Base-by-base conservation (phyloP, 164 flowering plant species). In the Amborella trichopoda region DNA sequence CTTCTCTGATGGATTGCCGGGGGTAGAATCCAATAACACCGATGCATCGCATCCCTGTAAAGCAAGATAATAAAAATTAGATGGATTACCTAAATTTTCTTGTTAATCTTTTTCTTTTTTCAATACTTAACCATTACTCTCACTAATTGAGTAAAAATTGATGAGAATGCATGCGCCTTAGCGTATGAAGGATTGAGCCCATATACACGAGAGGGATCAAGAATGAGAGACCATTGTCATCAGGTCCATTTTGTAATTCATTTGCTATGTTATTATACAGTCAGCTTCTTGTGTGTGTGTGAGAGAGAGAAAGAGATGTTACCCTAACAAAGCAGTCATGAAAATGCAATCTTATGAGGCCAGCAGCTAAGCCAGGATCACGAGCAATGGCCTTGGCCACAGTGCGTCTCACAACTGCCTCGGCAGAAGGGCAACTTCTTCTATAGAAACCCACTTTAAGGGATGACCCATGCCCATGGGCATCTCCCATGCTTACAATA, bases 261-360 rank as follows among this genome's bases (percentile, higher is more conserved):
- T 30, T 30, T 30, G 34, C 14, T 30, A 30, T 30, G 14, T 30
- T 14, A 30, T 14, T 14, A 30, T 0, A 9, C 0, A 30, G 14
- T 9, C 34, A 30, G 34, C 34, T 30, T 0, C 0, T 14, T 30
- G 0, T 9, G 11, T 30, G 34, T 14, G 34, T 18, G 2, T 21
- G 24, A 6, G 10, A 27, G 11, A 28, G 3, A 24, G 6, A 21
- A 25, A 21, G 14, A 20, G 11, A 19, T 28, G 26, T 19, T 24
- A 76, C 87, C 61, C 83, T 68, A 2, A 80, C 81, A 59, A 80
- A 77, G 53, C 86, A 80, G 49, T 80, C 87, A 52, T 76, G 87
- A 66, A 76, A 80, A 53, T 80, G 81, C 77, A 77, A 58, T 45
- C 83, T 39, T 16, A 80, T 66, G 42, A 80, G 74, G 4, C 78